phyloP scores from a whole-genome alignment of 805 yeast genomes.

The Candida peoriensis region DNA sequence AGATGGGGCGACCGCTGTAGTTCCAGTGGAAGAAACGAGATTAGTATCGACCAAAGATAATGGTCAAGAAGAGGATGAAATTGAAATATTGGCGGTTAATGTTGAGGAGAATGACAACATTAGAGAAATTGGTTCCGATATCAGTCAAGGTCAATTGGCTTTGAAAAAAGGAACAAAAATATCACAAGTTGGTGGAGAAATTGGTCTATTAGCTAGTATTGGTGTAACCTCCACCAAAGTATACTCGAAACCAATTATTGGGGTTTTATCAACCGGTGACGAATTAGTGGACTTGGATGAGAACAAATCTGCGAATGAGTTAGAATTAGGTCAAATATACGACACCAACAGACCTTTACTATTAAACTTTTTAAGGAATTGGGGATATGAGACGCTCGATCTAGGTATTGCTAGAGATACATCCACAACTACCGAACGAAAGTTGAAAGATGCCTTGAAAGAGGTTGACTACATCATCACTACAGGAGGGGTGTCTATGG shows the following conservation, averaged over 20 bases:
- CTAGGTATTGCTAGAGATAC: slow-evolving; percentile 46
- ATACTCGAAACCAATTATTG: slow-evolving; percentile 37
- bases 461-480: slow-evolving; percentile 41
- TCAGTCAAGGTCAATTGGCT: slow-evolving; percentile 33
- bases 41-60: slow-evolving; percentile 30
- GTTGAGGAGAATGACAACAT: slow-evolving; percentile 40
- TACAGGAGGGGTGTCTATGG: slow-evolving; percentile 59
- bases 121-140: slow-evolving; percentile 44
- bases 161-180: slow-evolving; percentile 32
- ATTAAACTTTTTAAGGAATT: slow-evolving; percentile 28
- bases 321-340: slow-evolving; percentile 39
- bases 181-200: slow-evolving; percentile 42
- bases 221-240: slow-evolving; percentile 37
- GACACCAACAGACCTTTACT: slow-evolving; percentile 48
- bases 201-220: slow-evolving; percentile 43
- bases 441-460: slow-evolving; percentile 19
- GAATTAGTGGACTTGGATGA: slow-evolving; percentile 36
- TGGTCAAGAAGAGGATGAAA: slow-evolving; percentile 37
- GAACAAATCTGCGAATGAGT: slow-evolving; percentile 1
- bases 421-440: slow-evolving; percentile 24
- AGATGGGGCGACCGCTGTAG: slow-evolving; percentile 46
- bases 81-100: slow-evolving; percentile 34
- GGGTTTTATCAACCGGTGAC: slow-evolving; percentile 48
- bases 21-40: slow-evolving; percentile 49
- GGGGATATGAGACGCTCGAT: slow-evolving; percentile 38